A percentile compares a stretch with the other conserved stretches of the same genome.
Conservation (phyloP, 495 filamentous ascomycete genomes). For the Penicillium ochrochloron region DNA sequence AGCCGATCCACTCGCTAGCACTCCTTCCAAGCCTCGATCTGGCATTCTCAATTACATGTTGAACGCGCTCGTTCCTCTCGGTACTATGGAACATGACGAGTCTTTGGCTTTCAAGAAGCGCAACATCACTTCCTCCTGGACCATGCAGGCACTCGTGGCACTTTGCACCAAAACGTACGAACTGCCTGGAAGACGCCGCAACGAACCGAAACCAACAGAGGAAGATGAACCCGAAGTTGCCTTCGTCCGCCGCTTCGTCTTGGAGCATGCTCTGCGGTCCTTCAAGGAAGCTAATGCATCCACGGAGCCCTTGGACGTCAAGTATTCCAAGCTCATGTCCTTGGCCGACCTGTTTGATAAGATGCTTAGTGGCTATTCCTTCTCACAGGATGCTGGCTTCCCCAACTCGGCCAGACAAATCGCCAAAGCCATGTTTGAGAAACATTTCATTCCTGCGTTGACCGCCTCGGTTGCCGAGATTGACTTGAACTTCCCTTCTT, state of each 20-base stretch:
- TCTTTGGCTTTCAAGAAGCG: slow-evolving; percentile 80
- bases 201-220: slow-evolving; percentile 57
- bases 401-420: slow-evolving; percentile 67
- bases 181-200: slow-evolving; percentile 48
- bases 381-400: slow-evolving; percentile 51
- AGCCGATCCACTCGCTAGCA: slow-evolving; percentile 77
- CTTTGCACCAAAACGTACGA: slow-evolving; percentile 89
- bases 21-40: slow-evolving; percentile 91
- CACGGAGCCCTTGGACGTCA: slow-evolving; percentile 78
- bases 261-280: slow-evolving; percentile 88
- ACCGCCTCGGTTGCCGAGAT: slow-evolving; percentile 95
- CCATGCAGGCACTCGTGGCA: slow-evolving; percentile 81
- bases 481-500: slow-evolving; percentile 90
- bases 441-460: slow-evolving; percentile 85
- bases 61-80: slow-evolving; percentile 79
- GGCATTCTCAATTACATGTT: slow-evolving; percentile 93
- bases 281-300: slow-evolving; percentile 88
- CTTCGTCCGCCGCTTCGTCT: slow-evolving; percentile 90
- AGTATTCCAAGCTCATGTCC: slow-evolving; percentile 82
- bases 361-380: slow-evolving; percentile 82
- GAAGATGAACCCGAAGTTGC: slow-evolving; percentile 86
- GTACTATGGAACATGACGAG: slow-evolving; percentile 75
- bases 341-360: slow-evolving; percentile 91
- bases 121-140: slow-evolving; percentile 78
- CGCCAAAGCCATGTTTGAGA: slow-evolving; percentile 96